Evolutionary conservation across 1,139 yeast genomes (phyloP), one percentile per base, ranked within the genome.

Genomic region (Suhomyces wounanorum): DNA sequence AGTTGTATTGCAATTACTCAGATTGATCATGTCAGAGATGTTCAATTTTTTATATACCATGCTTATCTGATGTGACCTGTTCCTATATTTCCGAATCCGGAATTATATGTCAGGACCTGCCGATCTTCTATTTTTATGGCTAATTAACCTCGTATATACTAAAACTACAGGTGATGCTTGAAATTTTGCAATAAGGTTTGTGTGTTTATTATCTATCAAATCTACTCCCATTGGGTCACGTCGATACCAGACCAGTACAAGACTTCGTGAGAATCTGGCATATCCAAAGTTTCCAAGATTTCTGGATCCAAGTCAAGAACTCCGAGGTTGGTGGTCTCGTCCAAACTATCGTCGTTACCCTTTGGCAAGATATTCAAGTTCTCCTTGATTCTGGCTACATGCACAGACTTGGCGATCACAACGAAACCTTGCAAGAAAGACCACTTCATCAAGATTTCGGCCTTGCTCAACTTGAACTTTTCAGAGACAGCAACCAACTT

Each of bases 361-460:
- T 64, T 68, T 2, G 73, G 68, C 53, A 73, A 69, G 3, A 72
- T 66, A 45, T 65, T 62, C 51, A 73, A 66, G 59, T 75, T 75
- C 46, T 64, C 63, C 49, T 66, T 61, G 59, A 71, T 63, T 66
- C 95, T 75, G 18, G 68, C 68, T 7, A 73, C 65, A 9, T 81
- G 82, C 43, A 76, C 79, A 1, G 92, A 79, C 67, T 88, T 89
- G 14, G 88, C 95, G 56, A 89, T 75, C 17, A 89, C 90, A 45
- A 87, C 77, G 60, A 82, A 83, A 0, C 90, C 90, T 58, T 82
- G 81, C 56, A 72, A 62, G 53, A 62, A 70, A 4, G 76, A 62
- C 78, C 78, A 72, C 54, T 66, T 69, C 53, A 72, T 63, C 46
- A 73, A 65, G 28, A 72, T 64, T 51, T 70, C 72, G 13, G 60